These are phyloP conservation scores for Colletotrichum liriopes DNA, from an alignment of 2,329 filamentous ascomycete species.

Conservation along the genomic window DNA sequence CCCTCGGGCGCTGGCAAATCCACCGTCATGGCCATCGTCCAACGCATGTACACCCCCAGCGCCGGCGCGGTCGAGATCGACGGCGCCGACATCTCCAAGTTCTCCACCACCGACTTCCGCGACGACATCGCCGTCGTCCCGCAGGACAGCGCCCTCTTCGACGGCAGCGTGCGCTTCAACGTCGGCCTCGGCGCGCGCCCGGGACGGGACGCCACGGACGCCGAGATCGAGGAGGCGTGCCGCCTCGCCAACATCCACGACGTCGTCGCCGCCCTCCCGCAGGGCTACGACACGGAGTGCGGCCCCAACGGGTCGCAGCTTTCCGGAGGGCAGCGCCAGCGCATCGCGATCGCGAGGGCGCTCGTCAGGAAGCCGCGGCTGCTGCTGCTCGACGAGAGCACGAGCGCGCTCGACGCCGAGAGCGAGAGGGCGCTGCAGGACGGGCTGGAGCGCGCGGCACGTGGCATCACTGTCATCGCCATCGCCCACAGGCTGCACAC, in stretches of 20 bases:
- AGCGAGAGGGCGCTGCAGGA: conserved; percentile 72
- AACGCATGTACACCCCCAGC: conserved; percentile 64
- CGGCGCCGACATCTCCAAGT: conserved; percentile 61
- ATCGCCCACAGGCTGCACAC: conserved; percentile 63
- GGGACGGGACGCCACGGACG: conserved; percentile 60
- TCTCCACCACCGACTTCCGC: conserved; percentile 55
- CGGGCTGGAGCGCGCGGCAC: conserved; percentile 66
- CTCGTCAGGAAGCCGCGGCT: conserved; percentile 75
- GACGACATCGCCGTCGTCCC: conserved; percentile 57
- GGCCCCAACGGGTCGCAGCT: conserved; percentile 76
- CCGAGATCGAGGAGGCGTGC: conserved; percentile 70
- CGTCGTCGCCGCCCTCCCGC: conserved; percentile 66
- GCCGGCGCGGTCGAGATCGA: conserved; percentile 61
- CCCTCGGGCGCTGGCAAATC: conserved; percentile 79
- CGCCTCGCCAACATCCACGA: conserved; percentile 73
- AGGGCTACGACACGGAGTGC: conserved; percentile 71
- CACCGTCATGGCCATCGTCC: conserved; percentile 72
- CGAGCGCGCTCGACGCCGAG: conserved; percentile 76
- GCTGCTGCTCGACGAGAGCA: conserved; percentile 80
- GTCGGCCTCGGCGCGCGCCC: conserved; percentile 59
- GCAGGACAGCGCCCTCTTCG: conserved; percentile 59
- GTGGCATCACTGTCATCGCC: conserved; percentile 59
- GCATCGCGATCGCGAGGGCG: conserved; percentile 79
- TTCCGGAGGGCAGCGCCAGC: conserved; percentile 80
- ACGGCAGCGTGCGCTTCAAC: conserved; percentile 59